These are phyloP conservation scores for Teratosphaeria nubilosa DNA, from an alignment of 2,329 filamentous ascomycete genomes.

Conservation along the genomic window DNA sequence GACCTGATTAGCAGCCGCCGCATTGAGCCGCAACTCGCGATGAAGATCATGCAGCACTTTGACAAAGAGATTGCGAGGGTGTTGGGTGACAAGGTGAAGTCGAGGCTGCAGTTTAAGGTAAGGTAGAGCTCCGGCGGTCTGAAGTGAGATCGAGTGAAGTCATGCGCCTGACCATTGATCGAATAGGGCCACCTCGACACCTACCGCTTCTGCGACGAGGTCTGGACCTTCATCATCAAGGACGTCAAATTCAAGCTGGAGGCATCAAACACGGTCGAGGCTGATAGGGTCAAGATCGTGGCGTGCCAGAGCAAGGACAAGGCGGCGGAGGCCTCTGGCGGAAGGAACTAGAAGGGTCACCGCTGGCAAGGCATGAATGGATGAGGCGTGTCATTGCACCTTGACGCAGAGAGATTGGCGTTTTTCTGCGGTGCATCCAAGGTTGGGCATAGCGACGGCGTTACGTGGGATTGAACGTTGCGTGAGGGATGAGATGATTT, in stretches of 20 bases:
- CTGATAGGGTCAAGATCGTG: conserved; percentile 96
- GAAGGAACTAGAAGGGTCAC: conserved; percentile 16
- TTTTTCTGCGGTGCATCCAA: not conserved
- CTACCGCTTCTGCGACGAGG: conserved; percentile 98
- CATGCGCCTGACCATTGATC: not conserved
- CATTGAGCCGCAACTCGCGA: conserved; percentile 95
- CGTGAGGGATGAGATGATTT: not conserved
- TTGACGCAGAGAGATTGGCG: not conserved
- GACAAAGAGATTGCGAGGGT: conserved; percentile 88
- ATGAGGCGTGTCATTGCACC: too few species aligned
- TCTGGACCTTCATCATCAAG: conserved; percentile 99
- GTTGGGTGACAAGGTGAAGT: conserved; percentile 83
- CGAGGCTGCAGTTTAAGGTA: conserved; percentile 91
- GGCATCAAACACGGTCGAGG: conserved; percentile 52
- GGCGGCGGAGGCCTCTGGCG: not conserved
- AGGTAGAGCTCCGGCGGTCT: conserved; percentile 10
- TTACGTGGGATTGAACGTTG: not conserved
- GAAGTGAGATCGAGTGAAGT: not conserved
- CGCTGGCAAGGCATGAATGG: too few species aligned
- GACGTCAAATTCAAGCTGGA: conserved; percentile 99
- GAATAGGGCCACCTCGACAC: conserved; percentile 86
- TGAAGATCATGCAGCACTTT: conserved; percentile 96
- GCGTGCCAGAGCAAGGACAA: conserved; percentile 83
- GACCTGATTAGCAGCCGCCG: conserved; percentile 88
- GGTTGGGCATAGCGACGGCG: not conserved